These are phyloP conservation scores for Petunia axillaris DNA, from an alignment of 257 asterid genomes.

Conservation along the genomic window DNA sequence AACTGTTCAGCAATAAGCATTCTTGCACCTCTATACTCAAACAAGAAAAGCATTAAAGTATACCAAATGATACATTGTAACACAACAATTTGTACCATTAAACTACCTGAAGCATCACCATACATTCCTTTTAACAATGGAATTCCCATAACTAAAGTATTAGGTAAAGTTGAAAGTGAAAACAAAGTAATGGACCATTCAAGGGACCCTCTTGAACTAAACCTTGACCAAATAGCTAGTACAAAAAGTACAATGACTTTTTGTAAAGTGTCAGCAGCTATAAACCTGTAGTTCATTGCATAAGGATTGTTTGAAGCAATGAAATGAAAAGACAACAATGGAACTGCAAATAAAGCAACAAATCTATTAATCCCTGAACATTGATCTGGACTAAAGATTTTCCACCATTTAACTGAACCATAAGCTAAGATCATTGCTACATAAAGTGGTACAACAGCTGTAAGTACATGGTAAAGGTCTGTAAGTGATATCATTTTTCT, in stretches of 20 bases:
- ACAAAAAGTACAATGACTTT: constrained; percentile 46
- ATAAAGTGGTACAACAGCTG: constrained; percentile 55
- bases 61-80: constrained; percentile 59
- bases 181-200: constrained; percentile 59
- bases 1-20: constrained; percentile 57
- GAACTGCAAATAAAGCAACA: constrained; percentile 61
- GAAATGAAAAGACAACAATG: constrained; percentile 53
- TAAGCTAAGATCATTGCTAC: constrained; percentile 59
- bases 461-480: constrained; percentile 57
- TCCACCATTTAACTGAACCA: constrained; percentile 61
- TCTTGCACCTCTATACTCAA: constrained; percentile 55
- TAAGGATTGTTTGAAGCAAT: constrained; percentile 54
- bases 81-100: constrained; percentile 58
- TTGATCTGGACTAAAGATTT: constrained; percentile 53
- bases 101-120: constrained; percentile 49
- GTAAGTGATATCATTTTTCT: constrained; percentile 40
- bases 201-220: constrained; percentile 47
- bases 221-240: constrained; percentile 47
- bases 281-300: constrained; percentile 56
- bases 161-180: constrained; percentile 51
- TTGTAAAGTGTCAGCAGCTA: constrained; percentile 56
- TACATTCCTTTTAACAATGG: constrained; percentile 58
- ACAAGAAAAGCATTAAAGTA: constrained; percentile 55
- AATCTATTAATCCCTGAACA: constrained; percentile 59
- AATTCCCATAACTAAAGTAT: constrained; percentile 59